Evolutionary conservation across 1,284 basidiomycete genomes (phyloP).

Genomic region (Leucoagaricus sp.): DNA sequence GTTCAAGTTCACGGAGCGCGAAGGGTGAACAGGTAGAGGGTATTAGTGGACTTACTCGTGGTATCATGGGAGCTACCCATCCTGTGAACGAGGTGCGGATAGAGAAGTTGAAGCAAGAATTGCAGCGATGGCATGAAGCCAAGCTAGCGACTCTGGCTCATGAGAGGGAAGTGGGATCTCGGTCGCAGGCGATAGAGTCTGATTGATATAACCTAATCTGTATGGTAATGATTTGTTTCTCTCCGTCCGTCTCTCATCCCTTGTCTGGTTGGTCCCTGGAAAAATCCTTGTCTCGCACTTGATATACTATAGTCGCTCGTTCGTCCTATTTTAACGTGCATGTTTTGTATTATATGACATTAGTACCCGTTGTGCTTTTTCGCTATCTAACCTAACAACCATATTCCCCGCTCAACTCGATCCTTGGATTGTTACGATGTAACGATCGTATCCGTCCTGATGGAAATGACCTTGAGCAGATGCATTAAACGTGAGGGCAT

Average conservation of each 20-base stretch:
- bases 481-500: too few species aligned
- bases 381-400: background rate
- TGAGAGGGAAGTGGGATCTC: background rate
- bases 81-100: conserved; percentile 65
- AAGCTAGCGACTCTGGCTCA: conserved; percentile 30
- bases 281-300: background rate
- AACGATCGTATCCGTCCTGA: background rate
- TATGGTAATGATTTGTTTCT: background rate
- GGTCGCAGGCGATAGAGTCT: conserved; percentile 2
- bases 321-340: background rate
- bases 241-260: background rate
- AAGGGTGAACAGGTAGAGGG: background rate
- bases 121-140: conserved; percentile 65
- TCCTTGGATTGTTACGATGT: background rate
- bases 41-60: conserved; percentile 28
- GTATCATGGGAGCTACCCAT: conserved; percentile 54
- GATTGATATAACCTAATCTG: background rate
- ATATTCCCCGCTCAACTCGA: conserved; percentile 6
- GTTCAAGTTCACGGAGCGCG: conserved; percentile 3
- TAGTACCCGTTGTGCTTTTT: background rate
- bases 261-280: background rate
- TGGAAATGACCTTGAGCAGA: background rate
- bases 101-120: conserved; percentile 58
- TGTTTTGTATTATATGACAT: background rate
- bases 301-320: background rate